phyloP scores from a whole-genome alignment of 164 flowering plant species.

The grape (Vitis vinifera) region ASM3070453v1 NC_081809.1:6115001-6115500 shows the following conservation, averaged over 20 bases:
- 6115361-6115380: conserved; percentile 43
- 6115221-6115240: conserved; percentile 73
- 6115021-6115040: conserved; percentile 62
- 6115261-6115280: conserved; percentile 52
- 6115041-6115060: conserved; percentile 64
- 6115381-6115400: conserved; percentile 45
- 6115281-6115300: conserved; percentile 59
- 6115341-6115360: conserved; percentile 51
- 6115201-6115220: conserved; percentile 72
- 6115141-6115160: conserved; percentile 57
- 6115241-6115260: conserved; percentile 64
- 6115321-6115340: conserved; percentile 75
- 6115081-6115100: conserved; percentile 62
- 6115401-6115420: conserved; percentile 36
- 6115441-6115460: conserved; percentile 55
- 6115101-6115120: conserved; percentile 78
- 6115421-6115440: conserved; percentile 50
- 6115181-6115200: conserved; percentile 58
- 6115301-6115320: conserved; percentile 51
- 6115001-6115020: conserved; percentile 68
- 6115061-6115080: conserved; percentile 54
- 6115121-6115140: conserved; percentile 66
- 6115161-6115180: conserved; percentile 63
- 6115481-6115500: conserved; percentile 45
- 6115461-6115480: conserved; percentile 64